Conservation (phyloP, 2,329 filamentous ascomycete genomes). For the Aureobasidium sp. region DNA sequence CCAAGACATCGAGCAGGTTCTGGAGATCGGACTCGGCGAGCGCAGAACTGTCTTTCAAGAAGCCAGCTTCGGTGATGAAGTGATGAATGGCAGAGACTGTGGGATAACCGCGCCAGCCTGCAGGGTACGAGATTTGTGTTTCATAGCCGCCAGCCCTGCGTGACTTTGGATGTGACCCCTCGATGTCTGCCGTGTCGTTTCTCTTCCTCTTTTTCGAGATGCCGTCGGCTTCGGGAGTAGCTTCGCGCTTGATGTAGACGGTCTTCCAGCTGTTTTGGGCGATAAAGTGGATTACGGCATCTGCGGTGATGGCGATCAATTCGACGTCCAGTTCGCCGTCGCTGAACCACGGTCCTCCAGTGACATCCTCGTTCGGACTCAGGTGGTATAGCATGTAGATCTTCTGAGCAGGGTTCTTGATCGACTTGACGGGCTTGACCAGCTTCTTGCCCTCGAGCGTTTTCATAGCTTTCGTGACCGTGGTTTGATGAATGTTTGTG, state of each 20-base stretch:
- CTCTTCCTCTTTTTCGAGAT: conserved; percentile 30
- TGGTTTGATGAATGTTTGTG: conserved; percentile 75
- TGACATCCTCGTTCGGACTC: conserved; percentile 79
- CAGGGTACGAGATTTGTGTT: conserved; percentile 26
- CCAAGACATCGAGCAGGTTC: conserved; percentile 79
- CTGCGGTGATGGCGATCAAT: conserved; percentile 72
- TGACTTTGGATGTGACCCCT: conserved; percentile 27
- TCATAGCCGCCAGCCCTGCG: conserved; percentile 21
- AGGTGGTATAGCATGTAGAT: conserved; percentile 92
- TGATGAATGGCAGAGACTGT: conserved; percentile 71
- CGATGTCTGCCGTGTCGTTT: conserved; percentile 22
- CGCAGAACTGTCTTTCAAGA: conserved; percentile 58
- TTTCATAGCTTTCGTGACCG: conserved; percentile 76
- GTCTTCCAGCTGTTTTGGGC: conserved; percentile 65
- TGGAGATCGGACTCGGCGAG: conserved; percentile 66
- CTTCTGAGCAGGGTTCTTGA: conserved; percentile 83
- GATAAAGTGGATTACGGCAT: conserved; percentile 67
- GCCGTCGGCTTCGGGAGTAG: background rate
- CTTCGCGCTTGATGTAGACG: conserved; percentile 26
- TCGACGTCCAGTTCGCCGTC: conserved; percentile 84
- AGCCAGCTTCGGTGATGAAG: conserved; percentile 60
- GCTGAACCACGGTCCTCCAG: conserved; percentile 90
- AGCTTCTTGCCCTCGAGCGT: conserved; percentile 73
- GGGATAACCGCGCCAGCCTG: conserved; percentile 58
- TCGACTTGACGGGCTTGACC: conserved; percentile 84